Base-by-base conservation (phyloP, 345 rosid species). In the Citrus glauca region DNA sequence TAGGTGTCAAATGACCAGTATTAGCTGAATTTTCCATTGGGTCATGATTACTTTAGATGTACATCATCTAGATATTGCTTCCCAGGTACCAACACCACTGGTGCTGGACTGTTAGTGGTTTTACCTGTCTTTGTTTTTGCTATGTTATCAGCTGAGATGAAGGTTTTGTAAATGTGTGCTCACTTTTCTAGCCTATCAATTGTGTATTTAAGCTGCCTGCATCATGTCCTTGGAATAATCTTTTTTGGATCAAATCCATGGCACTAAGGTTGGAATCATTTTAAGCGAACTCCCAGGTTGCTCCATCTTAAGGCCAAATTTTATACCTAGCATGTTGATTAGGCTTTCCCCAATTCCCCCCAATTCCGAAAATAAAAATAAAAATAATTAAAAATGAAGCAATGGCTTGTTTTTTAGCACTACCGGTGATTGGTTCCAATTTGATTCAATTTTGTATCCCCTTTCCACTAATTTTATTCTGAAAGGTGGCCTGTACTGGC, bases 141-240 rank as follows among this genome's bases (percentile, higher is more conserved):
- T 45, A 48, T 20, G 38, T n/a, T 17, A 24, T 60, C 38, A 24
- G 25, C 25, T 38, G 53, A 16, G 78, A 66, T 42, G 7, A 4
- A 45, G 67, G 53, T 66, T 53, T 25, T 76, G 79, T 76, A 66
- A 66, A 56, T 66, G 50, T 24, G 27, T 55, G 8, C 19, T 50
- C 37, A 56, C 24, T 66, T n/a, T 76, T 56, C 56, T 55, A 35
- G 64, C 32, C 72, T 74, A 74, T 42, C 24, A 9, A 42, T 33
- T 37, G 32, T 24, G 61, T 5, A 10, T 33, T 62, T 9, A 59
- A 6, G 45, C 55, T 28, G 40, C 60, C 45, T 74, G 6, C 5
- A 53, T 27, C 27, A 48, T 63, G 60, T 30, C 14, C 3, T 32
- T 33, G 72, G 64, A 66, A 55, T 24, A 76, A n/a, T 55, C 56